Evolutionary conservation across 768 basidiomycete species (phyloP).

Genomic region (Dacryopinax primogenitus): DNA sequence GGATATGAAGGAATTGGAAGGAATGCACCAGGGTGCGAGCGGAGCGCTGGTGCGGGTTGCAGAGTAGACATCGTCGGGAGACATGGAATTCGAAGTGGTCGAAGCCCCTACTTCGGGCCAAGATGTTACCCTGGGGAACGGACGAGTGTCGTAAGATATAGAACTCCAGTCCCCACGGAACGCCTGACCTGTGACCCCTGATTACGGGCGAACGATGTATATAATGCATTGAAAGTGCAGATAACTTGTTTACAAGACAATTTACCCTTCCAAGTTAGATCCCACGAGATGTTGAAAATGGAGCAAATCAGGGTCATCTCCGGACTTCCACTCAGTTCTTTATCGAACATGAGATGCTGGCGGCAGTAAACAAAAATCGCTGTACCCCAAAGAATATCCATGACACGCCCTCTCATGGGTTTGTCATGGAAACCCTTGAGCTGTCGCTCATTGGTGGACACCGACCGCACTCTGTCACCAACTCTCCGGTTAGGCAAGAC

Average conservation of each 20-base stretch:
- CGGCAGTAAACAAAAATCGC: not conserved
- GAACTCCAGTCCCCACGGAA: no score
- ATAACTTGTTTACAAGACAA: not conserved
- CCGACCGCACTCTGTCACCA: not conserved
- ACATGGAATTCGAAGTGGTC: not conserved
- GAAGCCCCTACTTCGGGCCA: not conserved
- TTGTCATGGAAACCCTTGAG: not conserved
- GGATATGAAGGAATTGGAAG: constrained; percentile 28
- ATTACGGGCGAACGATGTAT: not conserved
- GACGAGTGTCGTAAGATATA: no score
- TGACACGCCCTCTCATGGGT: not conserved
- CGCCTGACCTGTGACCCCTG: no score
- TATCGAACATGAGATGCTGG: not conserved
- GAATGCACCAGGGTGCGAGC: constrained; percentile 46
- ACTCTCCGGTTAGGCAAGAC: no score
- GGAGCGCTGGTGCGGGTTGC: constrained; percentile 34
- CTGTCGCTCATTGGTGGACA: not conserved
- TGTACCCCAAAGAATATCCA: no score
- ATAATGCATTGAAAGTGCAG: not conserved
- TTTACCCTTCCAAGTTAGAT: not conserved
- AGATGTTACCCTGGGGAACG: not conserved
- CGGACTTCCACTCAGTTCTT: not conserved
- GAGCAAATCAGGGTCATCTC: not conserved
- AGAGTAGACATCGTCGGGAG: not conserved
- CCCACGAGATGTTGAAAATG: no score